Evolutionary conservation across 2,329 filamentous ascomycete genomes (phyloP), one percentile per base, ranked within the genome.

Genomic region (Colletotrichum incanum): DNA sequence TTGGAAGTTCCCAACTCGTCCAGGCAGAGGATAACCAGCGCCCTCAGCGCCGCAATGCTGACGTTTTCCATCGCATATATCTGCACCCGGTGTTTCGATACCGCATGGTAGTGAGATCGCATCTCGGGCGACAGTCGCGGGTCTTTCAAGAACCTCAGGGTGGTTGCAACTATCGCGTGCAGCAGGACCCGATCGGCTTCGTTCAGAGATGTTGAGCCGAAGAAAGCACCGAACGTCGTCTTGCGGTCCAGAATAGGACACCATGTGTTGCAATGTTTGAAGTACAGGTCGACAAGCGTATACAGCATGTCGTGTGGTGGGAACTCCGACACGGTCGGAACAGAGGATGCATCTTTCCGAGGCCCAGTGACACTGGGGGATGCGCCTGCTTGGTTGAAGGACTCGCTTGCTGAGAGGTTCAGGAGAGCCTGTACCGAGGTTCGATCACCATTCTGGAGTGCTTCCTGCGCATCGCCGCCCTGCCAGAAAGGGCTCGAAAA

Each of bases 231-330:
- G 76, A 84, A 81, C 18, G 82, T 84, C 0, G 83, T 82, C 67
- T 85, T 84, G 9, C 84, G 80, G 54, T 85, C 83, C 14, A 85
- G 80, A 16, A 85, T 84, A 0, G 84, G 84, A 61, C 83, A 85
- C 89, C 89, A 91, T 0, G 89, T 89, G 75, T 91, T 91, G 77
- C 90, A 88, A 77, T 91, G 89, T 75, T 90, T 90, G 82, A 91
- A 91, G 79, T 89, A 91, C 9, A 91, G 81, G 72, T 91, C 89
- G 20, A 90, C 88, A 2, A 91, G 80, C 2, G 86, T 87, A 72
- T 90, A 91, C 4, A 91, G 79, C 16, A 91, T 82, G 73, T 91
- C 89, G 73, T 90, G 89, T 0, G 89, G 88, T 2, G 89, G 89
- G 1, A 91, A 85, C 65, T 90, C 82, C 77, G 76, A 83, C 74